A percentile compares a stretch with the other conserved stretches of the same genome.
phyloP scores from a whole-genome alignment of 441 rosid genomes.

The Brassica hybrid region DNA sequence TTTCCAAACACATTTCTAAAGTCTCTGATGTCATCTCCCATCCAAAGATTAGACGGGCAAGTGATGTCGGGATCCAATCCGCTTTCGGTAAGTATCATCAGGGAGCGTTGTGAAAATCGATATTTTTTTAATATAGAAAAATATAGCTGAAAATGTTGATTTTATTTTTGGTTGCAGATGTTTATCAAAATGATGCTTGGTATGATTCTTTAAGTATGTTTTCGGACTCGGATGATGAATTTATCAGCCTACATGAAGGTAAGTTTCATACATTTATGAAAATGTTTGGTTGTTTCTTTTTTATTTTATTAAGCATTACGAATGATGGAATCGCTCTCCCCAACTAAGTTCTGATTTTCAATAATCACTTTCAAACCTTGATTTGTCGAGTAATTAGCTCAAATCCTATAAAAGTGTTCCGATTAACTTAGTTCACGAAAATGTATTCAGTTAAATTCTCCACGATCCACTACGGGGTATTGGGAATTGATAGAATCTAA shows the following conservation, averaged over 20 bases:
- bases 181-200: slow-evolving; percentile 75
- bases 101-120: slow-evolving; percentile 7
- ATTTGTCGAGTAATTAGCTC: not conserved
- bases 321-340: not conserved
- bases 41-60: slow-evolving; percentile 44
- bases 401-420: not conserved
- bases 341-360: not conserved
- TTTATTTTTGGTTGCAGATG: slow-evolving; percentile 43
- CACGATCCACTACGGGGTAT: not conserved
- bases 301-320: not conserved
- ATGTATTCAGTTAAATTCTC: not conserved
- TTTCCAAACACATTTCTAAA: slow-evolving; percentile 48
- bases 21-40: slow-evolving; percentile 40
- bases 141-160: not conserved
- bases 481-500: not conserved
- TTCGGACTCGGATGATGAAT: slow-evolving; percentile 88
- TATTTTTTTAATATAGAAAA: not conserved
- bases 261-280: not conserved
- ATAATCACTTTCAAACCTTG: not conserved
- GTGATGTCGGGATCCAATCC: slow-evolving; percentile 47
- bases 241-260: slow-evolving; percentile 79
- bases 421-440: not conserved
- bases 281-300: not conserved
- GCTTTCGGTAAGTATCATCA: slow-evolving; percentile 53
- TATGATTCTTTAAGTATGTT: slow-evolving; percentile 73